Base-by-base conservation (phyloP, 495 filamentous ascomycete genomes). In the Penicillium malachiteum region DNA sequence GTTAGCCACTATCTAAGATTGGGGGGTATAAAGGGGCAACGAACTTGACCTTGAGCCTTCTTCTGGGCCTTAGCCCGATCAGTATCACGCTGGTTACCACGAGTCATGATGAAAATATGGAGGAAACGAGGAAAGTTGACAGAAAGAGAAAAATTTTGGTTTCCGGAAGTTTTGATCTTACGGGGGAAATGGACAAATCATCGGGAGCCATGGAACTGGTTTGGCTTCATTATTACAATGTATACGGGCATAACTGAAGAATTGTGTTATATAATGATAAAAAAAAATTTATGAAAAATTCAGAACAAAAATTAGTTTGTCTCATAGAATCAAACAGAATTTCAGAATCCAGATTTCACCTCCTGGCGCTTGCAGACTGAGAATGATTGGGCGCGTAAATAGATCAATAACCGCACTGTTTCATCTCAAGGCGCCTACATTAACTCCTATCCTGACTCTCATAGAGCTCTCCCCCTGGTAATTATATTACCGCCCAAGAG, bases 81-180 rank as follows among this genome's bases (percentile, higher is more conserved):
- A 71, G 88, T 89, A 51, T 96, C 91, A 66, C 92, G 84, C 80
- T 97, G 92, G 68, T 97, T 97, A 59, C 92, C 92, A 69, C 92
- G 89, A 54, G 92, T 84, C 92, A 96, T 96, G 34, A 69, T 81
- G 70, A 47, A 50, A 38, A 38, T 1, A 49, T 49, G 8, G n/a
- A 49, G 11, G 41, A 26, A 26, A 26, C 21, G 21, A 26, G 58
- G 52, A 11, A 52, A 46, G 16, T 37, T 37, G 34, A 12, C 13
- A 32, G 17, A 42, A 7, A 30, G 52, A 17, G 39, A 42, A 33
- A 42, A 41, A 14, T 17, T 10, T 7, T 43, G 33, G 26, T 35
- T 37, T 37, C 34, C 9, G 34, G 34, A 37, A 37, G 34, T 44
- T 9, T 17, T 18, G 12, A 8, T 44, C 12, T 39, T 14, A 14